A percentile compares a stretch with the other conserved stretches of the same genome.
phyloP scores from a whole-genome alignment of 169 alveolate species.

The Besnoitia besnoiti region DNA sequence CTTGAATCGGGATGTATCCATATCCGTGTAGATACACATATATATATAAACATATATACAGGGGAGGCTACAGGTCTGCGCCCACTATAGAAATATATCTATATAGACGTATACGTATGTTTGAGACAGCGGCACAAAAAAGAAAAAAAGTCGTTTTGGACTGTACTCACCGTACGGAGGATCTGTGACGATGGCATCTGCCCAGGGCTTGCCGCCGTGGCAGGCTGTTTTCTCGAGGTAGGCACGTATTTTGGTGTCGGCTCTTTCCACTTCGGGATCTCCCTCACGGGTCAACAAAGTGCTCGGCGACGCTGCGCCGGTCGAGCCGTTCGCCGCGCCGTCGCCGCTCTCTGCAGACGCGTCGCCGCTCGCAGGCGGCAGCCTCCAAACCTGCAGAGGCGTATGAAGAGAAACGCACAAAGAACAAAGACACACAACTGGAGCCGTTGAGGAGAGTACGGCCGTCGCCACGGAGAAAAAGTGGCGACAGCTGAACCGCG shows the following conservation, averaged over 20 bases:
- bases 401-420: not conserved
- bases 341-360: not conserved
- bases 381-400: not conserved
- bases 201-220: conserved; percentile 55
- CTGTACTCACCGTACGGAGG: conserved; percentile 61
- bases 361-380: not conserved
- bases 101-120: not conserved
- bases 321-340: not conserved
- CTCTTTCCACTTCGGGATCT: not conserved
- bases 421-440: no score
- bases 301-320: not conserved
- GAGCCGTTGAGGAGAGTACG: no score
- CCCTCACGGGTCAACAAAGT: not conserved
- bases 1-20: no score
- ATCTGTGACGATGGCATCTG: conserved; percentile 61
- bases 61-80: no score
- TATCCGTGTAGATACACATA: no score
- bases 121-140: not conserved
- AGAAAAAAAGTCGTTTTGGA: not conserved
- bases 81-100: no score
- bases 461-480: no score
- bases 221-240: not conserved
- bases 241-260: not conserved
- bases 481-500: no score
- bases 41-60: no score